Base-by-base conservation (phyloP, 148 eudicot species). In the Rhododendron molle region DNA sequence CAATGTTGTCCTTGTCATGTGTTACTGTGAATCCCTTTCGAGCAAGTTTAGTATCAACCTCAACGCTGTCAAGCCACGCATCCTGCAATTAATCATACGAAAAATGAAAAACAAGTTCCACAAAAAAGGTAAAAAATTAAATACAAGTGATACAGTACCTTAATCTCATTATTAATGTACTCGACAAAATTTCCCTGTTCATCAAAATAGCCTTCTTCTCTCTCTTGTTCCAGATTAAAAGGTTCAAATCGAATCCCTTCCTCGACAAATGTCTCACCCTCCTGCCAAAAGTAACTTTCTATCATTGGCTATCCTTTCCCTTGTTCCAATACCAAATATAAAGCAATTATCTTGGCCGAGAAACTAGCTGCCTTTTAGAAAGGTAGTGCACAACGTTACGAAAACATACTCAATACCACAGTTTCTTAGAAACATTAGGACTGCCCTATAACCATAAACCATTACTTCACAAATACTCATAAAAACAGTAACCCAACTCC, bases 201-300 rank as follows among this genome's bases (percentile, higher is more conserved):
- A 89, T 97, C 99, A 91, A 97, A 97, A 87, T 91, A 97, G 44
- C 99, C 99, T 88, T 95, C 99, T 88, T 95, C 96, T 88, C 98
- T 92, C 92, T 97, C 99, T 83, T 87, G 89, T 43, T 90, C 91
- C 88, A 97, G 88, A 86, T 95, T 97, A 85, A 97, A 95, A 74
- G 99, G 99, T 81, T 97, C 99, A 38, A 97, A 83, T 80, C 84
- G 84, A 60, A 92, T 88, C 72, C 96, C 98, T 81, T 95, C 98
- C 50, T 95, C 96, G 43, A 86, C 91, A 84, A 94, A 92, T 67
- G 89, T 78, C 77, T 91, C 98, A 86, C 89, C 85, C 20, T 89
- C 94, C 99, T 97, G 95, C 82, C 77, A 90, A 83, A 85, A 87
- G 86, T 34, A 81, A 84, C 56, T 47, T 72, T 26, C 60, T 52